A percentile compares a stretch with the other conserved stretches of the same genome.
These are phyloP conservation scores for Cyclotella sp. DNA, from an alignment of 108 stramenopile species.

Conservation along the genomic window DNA sequence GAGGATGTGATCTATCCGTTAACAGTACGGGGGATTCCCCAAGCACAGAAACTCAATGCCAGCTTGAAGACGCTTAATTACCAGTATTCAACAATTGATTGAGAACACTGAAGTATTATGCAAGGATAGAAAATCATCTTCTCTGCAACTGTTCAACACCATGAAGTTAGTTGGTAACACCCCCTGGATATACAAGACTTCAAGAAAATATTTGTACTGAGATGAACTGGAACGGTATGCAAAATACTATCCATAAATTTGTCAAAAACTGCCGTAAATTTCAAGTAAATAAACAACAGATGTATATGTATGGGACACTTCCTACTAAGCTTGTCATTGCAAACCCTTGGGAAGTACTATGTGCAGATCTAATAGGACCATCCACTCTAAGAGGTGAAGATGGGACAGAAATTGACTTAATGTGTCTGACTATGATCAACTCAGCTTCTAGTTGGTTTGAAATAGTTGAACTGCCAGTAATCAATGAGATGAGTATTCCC, in stretches of 20 bases:
- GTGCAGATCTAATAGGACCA: conserved; percentile 26
- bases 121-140: too few species aligned
- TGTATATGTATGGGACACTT: not conserved
- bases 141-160: not conserved
- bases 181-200: not conserved
- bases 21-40: too few species aligned
- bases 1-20: too few species aligned
- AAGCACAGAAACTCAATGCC: too few species aligned
- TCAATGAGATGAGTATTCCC: not conserved
- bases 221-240: not conserved
- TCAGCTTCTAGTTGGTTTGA: conserved; percentile 53
- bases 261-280: not conserved
- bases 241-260: too few species aligned
- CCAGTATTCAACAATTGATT: too few species aligned
- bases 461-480: conserved; percentile 29
- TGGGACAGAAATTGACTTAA: conserved; percentile 35
- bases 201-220: not conserved
- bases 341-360: not conserved
- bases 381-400: conserved; percentile 17
- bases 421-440: conserved; percentile 52
- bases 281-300: not conserved
- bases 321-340: not conserved
- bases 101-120: too few species aligned
- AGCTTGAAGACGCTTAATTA: too few species aligned
- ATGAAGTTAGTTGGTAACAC: not conserved